Conservation (phyloP, 805 yeast species). For the Trichomonascus vanleenenianus region DNA sequence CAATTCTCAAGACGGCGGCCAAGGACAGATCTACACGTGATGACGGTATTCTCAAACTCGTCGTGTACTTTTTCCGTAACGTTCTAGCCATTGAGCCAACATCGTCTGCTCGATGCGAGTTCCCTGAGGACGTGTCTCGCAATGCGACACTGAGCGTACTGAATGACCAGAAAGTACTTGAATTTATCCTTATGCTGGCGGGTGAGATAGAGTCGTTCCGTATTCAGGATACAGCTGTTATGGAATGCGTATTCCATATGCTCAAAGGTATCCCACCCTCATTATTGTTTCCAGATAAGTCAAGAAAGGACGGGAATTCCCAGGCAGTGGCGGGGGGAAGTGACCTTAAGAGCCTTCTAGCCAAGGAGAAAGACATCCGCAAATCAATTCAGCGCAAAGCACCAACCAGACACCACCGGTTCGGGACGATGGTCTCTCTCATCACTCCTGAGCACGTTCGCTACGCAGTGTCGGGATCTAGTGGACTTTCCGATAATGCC, state of each 20-base stretch:
- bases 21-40: slow-evolving; percentile 62
- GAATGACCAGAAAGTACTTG: slow-evolving; percentile 63
- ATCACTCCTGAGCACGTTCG: slow-evolving; percentile 52
- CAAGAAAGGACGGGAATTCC: background rate
- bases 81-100: slow-evolving; percentile 72
- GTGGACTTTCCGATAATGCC: slow-evolving; percentile 43
- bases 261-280: slow-evolving; percentile 47
- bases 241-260: slow-evolving; percentile 64
- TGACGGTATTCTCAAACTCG: slow-evolving; percentile 61
- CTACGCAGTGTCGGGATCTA: slow-evolving; percentile 66
- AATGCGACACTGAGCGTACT: slow-evolving; percentile 51
- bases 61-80: slow-evolving; percentile 68
- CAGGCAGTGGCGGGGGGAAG: background rate
- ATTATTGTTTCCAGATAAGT: slow-evolving; percentile 10
- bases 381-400: slow-evolving; percentile 41
- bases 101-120: slow-evolving; percentile 43
- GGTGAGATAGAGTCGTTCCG: slow-evolving; percentile 56
- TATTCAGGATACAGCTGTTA: slow-evolving; percentile 50
- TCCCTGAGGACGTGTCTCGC: slow-evolving; percentile 61
- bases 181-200: slow-evolving; percentile 61
- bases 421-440: slow-evolving; percentile 78
- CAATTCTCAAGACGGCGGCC: slow-evolving; percentile 29
- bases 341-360: slow-evolving; percentile 39
- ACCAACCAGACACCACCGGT: slow-evolving; percentile 77
- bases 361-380: slow-evolving; percentile 51